Evolutionary conservation across 208 protist species (phyloP).

Genomic region (Leishmania braziliensis): DNA sequence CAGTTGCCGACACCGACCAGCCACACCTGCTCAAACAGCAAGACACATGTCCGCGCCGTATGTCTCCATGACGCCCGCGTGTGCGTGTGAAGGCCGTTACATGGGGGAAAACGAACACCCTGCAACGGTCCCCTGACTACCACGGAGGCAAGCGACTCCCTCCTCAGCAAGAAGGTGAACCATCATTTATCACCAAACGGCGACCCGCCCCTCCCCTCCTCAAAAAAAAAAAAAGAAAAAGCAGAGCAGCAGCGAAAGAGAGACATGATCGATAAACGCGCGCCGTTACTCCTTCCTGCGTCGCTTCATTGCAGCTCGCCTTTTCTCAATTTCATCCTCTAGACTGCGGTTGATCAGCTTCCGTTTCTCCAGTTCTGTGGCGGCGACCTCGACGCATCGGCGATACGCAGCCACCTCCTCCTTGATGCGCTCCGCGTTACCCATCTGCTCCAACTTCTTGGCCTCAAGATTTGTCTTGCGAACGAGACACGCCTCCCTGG

Average conservation of each 20-base stretch:
- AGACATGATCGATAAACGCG: neutral
- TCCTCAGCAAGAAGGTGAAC: neutral
- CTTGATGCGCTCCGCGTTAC: slow-evolving; percentile 59
- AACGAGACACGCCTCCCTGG: slow-evolving; percentile 26
- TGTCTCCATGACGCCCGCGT: neutral
- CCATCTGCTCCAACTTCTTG: slow-evolving; percentile 62
- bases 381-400: slow-evolving; percentile 21
- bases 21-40: neutral
- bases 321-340: slow-evolving; percentile 40
- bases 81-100: neutral
- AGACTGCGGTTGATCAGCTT: slow-evolving; percentile 39
- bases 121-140: neutral
- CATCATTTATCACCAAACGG: neutral
- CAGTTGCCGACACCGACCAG: neutral
- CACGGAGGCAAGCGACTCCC: neutral
- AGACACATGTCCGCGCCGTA: neutral
- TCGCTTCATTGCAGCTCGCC: slow-evolving; percentile 16
- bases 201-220: neutral
- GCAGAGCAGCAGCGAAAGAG: neutral
- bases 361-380: slow-evolving; percentile 42
- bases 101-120: neutral
- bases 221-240: neutral
- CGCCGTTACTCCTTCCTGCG: slow-evolving; percentile 9
- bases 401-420: slow-evolving; percentile 41
- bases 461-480: slow-evolving; percentile 42